A percentile compares a stretch with the other conserved stretches of the same genome.
Evolutionary conservation across 345 rosid species (phyloP).

Genomic region (Eucalyptus guilfoylei): DNA sequence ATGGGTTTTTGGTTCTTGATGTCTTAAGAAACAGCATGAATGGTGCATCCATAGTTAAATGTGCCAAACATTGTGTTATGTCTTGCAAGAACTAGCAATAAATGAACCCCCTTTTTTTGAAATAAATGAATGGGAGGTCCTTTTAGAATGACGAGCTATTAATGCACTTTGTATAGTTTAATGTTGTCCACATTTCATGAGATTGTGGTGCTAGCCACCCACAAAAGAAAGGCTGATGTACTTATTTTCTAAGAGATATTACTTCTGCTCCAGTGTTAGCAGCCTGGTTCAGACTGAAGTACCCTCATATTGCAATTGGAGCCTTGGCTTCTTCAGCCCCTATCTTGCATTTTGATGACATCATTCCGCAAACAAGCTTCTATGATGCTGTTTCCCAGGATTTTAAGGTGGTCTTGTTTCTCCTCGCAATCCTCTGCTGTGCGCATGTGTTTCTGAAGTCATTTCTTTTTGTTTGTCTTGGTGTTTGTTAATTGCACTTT

Average conservation of each 20-base stretch:
- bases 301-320: conserved; percentile 73
- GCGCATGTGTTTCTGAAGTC: background rate
- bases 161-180: background rate
- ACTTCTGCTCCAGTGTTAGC: conserved; percentile 51
- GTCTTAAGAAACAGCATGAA: background rate
- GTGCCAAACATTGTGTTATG: background rate
- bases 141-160: background rate
- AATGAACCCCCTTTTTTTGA: background rate
- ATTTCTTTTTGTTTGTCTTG: background rate
- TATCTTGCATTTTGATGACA: conserved; percentile 54
- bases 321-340: conserved; percentile 86
- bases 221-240: background rate
- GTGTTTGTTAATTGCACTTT: background rate
- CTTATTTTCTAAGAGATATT: background rate
- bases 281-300: conserved; percentile 79
- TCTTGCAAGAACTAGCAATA: background rate
- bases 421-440: background rate
- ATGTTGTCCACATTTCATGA: background rate
- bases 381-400: conserved; percentile 66
- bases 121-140: background rate
- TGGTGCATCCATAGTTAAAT: background rate
- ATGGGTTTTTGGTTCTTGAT: background rate
- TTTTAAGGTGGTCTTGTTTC: conserved; percentile 35
- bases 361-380: conserved; percentile 64
- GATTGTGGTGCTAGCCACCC: background rate